Conservation (phyloP, 2,329 filamentous ascomycete genomes). For the Fusarium ambrosium region DNA sequence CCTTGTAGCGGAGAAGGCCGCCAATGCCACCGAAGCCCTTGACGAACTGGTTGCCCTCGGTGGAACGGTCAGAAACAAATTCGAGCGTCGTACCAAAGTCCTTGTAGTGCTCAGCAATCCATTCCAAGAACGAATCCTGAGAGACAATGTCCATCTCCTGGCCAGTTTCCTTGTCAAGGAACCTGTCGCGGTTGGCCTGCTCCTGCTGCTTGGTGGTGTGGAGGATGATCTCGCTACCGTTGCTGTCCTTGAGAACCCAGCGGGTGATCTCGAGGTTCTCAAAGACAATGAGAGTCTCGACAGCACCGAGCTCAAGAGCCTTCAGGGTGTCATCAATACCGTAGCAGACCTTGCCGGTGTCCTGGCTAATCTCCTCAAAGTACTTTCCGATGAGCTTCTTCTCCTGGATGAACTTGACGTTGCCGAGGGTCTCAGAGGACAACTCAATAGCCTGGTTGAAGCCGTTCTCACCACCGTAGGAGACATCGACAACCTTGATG, state of each 20-base stretch:
- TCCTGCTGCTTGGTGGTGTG: constrained; percentile 89
- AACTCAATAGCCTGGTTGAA: constrained; percentile 99
- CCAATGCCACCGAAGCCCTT: constrained; percentile 99
- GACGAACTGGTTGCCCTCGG: constrained; percentile 99
- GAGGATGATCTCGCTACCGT: constrained; percentile 78
- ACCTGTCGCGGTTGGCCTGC: constrained; percentile 78
- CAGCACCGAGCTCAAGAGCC: constrained; percentile 93
- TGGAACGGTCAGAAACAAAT: constrained; percentile 97
- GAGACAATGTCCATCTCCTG: constrained; percentile 96
- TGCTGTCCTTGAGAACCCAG: constrained; percentile 87
- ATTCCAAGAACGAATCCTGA: constrained; percentile 96
- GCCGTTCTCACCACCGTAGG: constrained; percentile 98
- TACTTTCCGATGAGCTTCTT: constrained; percentile 99
- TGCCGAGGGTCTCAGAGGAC: constrained; percentile 93
- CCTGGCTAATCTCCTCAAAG: constrained; percentile 99
- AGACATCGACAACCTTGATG: constrained; percentile 99
- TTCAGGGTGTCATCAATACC: constrained; percentile 98
- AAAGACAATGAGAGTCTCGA: constrained; percentile 94
- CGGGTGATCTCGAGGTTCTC: constrained; percentile 97
- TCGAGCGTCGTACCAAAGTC: constrained; percentile 96
- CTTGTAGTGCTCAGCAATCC: constrained; percentile 98
- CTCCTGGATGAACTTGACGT: constrained; percentile 99
- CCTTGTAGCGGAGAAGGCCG: constrained; percentile 97
- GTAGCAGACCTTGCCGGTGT: constrained; percentile 97
- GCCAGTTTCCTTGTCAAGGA: constrained; percentile 95